Evolutionary conservation across 139 green algal genomes (phyloP), one percentile per base, ranked within the genome.

Genomic region (Coccomyxa sp.): DNA sequence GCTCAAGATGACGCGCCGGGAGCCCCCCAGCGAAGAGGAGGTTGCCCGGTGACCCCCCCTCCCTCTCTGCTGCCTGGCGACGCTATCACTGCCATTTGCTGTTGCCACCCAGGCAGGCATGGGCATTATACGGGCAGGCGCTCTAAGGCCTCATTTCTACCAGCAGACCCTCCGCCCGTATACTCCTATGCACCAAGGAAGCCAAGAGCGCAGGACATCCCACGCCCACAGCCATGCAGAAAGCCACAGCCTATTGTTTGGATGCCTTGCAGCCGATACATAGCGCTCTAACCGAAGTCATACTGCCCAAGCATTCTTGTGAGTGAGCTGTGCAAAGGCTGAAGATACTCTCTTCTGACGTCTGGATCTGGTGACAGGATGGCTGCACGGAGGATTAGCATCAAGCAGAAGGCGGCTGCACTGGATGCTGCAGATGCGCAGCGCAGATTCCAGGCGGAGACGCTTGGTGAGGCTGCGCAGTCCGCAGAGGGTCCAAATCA

Each of bases 371-470:
- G 24, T 58, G 39, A 8, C 68, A 79, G 82, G 58, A 78, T 73
- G 35, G 54, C 71, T 7, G 55, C 70, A 38, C 70, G 82, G 39
- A 75, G 79, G 24, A 38, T 77, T 41, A 55, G 68, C 16, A 76
- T 82, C 41, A 73, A 35, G 31, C 69, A 82, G 58, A 70, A 76
- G 29, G 79, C 79, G 12, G 82, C 82, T 24, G 82, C 54, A 8
- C 38, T 86, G 35, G 82, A 86, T 55, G 79, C 75, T 16, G 75
- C 78, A 73, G 82, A 86, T 31, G 39, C 76, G 16, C 36, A 64
- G 55, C 77, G 75, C 27, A 64, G 76, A 7, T 87, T 87, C 31
- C 79, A 87, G 76, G 76, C 22, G 33, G 35, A 9, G 18, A 70
- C 33, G 9, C 40, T 70, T 12, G 35, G 74, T 31, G n/a, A 44